Evolutionary conservation across 371 early-diverging fungal species (phyloP).

Genomic region (Rhizopus microsporus): DNA sequence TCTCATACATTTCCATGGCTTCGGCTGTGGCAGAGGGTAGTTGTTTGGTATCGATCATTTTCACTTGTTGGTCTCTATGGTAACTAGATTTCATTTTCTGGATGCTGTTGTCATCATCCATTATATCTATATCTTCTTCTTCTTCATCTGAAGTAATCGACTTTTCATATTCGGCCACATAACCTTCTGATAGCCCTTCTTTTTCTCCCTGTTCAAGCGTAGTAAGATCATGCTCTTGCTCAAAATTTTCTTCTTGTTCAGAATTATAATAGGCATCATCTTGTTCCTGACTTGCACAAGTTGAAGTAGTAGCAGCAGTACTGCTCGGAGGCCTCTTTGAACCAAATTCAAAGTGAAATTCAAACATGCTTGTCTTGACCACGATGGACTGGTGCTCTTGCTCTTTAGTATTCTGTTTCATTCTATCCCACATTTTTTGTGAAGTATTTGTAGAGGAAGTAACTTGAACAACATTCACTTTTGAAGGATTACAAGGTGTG

Average conservation of each 20-base stretch:
- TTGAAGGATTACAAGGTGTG: constrained; percentile 22
- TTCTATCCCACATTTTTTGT: constrained; percentile 34
- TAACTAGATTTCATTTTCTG: no score
- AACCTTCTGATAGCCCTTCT: neutral
- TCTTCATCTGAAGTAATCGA: neutral
- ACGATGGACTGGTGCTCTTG: constrained; percentile 14
- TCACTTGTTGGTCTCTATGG: neutral
- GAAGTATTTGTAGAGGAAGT: constrained; percentile 20
- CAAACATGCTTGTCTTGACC: constrained; percentile 13
- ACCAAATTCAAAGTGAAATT: constrained; percentile 34
- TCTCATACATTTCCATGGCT: constrained; percentile 53
- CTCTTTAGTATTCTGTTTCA: constrained; percentile 22
- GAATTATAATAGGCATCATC: neutral
- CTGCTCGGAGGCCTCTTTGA: constrained; percentile 25
- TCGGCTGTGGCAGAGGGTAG: constrained; percentile 42
- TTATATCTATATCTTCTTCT: neutral
- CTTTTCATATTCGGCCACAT: neutral
- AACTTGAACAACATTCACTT: constrained; percentile 37
- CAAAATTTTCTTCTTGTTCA: constrained; percentile 2
- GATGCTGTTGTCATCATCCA: no score
- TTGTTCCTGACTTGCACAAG: constrained; percentile 1
- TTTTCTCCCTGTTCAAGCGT: neutral
- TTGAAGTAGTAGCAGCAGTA: neutral
- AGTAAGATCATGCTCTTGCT: constrained; percentile 2
- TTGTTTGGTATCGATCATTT: constrained; percentile 7